Evolutionary conservation across 2,329 filamentous ascomycete genomes (phyloP), one percentile per base, ranked within the genome.

Genomic region (Arachnomyces sp.): DNA sequence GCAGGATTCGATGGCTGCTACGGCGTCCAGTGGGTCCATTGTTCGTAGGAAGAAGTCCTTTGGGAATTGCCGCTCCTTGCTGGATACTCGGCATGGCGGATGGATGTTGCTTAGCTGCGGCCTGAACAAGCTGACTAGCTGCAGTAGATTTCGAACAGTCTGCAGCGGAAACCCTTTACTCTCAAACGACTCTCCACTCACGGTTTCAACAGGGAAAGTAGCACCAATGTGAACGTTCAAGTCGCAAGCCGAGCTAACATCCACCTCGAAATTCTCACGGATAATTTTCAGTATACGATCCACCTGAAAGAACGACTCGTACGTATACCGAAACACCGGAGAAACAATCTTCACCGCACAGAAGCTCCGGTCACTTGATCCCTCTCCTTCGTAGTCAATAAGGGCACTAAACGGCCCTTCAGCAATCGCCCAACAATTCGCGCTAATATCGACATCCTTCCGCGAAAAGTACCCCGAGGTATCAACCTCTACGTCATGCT

Each of bases 201-300:
- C 14, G 7, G 8, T 6, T 13, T 43, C 5, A 12, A 14, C 13
- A 16, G 28, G 15, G 13, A 16, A 18, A 18, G 44, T 14, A 4
- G 34, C 46, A 12, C 56, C 56, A n/a, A 59, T 41, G 35, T 59
- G 51, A 15, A 59, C 50, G 33, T 53, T 52, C 7, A 55, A 30
- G 1, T 49, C 49, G 32, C 49, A 53, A 2, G 46, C 43, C 3
- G 42, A 20, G 37, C 57, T 56, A 20, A 44, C 34, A 11, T 54
- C 15, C 6, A 51, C 29, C n/a, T 48, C 34, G 31, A 49, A 49
- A 3, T 42, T 35, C 15, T 38, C 39, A 8, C 40, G 41, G 28
- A 50, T 30, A 3, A 42, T 34, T 7, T n/a, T 39, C 16, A 50
- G 39, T 34, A 46, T 43, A n/a, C 20, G 15, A 15, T 45, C 36